Evolutionary conservation across 495 filamentous ascomycete genomes (phyloP), one percentile per base, ranked within the genome.

Genomic region (Aspergillus cavernicola): DNA sequence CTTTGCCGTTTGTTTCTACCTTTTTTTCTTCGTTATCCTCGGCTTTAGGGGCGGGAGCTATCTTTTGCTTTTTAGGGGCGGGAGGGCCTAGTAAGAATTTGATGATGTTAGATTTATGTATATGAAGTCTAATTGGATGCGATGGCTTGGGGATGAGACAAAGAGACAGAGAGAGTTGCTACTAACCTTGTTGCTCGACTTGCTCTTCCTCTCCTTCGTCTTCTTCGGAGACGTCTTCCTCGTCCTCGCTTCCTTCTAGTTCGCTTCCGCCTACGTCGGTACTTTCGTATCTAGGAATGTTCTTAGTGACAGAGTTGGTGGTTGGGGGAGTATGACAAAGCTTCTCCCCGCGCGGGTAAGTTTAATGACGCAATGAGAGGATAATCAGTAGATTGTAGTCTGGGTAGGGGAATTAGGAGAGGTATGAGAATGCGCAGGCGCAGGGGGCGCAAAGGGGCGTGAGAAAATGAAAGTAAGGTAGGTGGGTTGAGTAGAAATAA

Each of bases 251-350:
- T 23, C 55, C 67, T 40, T 63, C 67, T 4, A 67, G 62, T 31
- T 67, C 70, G 33, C 72, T 64, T 18, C 73, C 79, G 11, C 74
- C 77, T 35, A 80, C 72, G 8, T 82, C 78, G 31, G 82, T 80
- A 60, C 69, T 67, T 60, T 81, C 73, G 57, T 80, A 76, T 58
- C 74, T 78, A 23, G 18, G 16, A 28, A 15, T 24, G 12, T 13
- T 42, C 20, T 42, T 26, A 42, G 39, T 26, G 22, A 29, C 26
- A 9, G 36, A 19, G 33, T 4, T 6, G 6, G n/a, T 33, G 16
- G 43, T 45, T 16, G n/a, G n/a, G 24, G 16, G 13, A 22, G 23
- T 16, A 46, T 46, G 42, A 28, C 24, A 9, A 22, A 46, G n/a
- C 42, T n/a, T n/a, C n/a, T 46, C 42, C 42, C 42, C 16, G 28